Base-by-base conservation (phyloP, 345 rosid genomes). In the Mallotus nudiflorus region DNA sequence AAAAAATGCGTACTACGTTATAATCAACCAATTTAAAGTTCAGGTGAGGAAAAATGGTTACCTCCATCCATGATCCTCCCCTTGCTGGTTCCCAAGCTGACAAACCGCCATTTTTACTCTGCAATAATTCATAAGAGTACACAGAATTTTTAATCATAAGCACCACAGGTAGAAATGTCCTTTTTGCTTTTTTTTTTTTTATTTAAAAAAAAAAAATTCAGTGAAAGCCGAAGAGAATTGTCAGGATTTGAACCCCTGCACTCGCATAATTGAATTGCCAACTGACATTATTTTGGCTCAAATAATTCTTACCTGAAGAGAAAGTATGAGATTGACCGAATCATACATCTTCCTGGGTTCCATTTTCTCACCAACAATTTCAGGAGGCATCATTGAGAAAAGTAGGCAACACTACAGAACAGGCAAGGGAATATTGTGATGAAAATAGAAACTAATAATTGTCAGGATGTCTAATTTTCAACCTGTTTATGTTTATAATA, bases 251-350 rank as follows among this genome's bases (percentile, higher is more conserved):
- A n/a, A n/a, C n/a, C n/a, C n/a, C n/a, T n/a, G n/a, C n/a, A n/a
- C n/a, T n/a, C n/a, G n/a, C n/a, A n/a, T n/a, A n/a, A n/a, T n/a
- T 6, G 37, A 33, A 3, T 33, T 2, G 37, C 6, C 37, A 3
- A 33, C 6, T 33, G 37, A 33, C 37, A 33, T 5, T 12, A 42
- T 42, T 42, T 42, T 9, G 11, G 46, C 2, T 1, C 46, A 42
- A 42, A 42, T 42, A 42, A 42, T 42, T 12, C 46, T 8, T 49
- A 82, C 91, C 84, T 86, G 89, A 33, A 89, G 54, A 4, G 84
- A 80, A 31, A 87, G 79, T 3, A 89, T 4, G 62, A 84, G 1
- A 72, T 84, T 84, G 55, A 85, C 89, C 67, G 93, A 42, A 62
- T 83, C 87, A 52, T 75, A 82, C 7, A 83, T 20, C 37, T 70